These are phyloP conservation scores for Hericium rajendrae DNA, from an alignment of 768 basidiomycete genomes.

Conservation along the genomic window DNA sequence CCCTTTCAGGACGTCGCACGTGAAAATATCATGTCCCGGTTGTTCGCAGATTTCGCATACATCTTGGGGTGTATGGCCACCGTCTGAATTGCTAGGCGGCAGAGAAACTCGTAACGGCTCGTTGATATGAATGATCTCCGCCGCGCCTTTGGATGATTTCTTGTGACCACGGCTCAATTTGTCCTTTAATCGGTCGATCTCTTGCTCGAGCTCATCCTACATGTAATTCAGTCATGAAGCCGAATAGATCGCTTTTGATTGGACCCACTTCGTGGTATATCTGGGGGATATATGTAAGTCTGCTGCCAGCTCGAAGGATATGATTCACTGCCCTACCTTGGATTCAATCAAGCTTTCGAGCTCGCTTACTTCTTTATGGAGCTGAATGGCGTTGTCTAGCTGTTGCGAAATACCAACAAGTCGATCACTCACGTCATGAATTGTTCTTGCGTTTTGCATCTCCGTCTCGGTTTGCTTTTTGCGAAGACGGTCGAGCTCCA, in stretches of 20 bases:
- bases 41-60: constrained; percentile 84
- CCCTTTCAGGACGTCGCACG: constrained; percentile 64
- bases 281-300: constrained; percentile 25
- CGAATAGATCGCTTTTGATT: background rate
- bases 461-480: constrained; percentile 63
- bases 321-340: constrained; percentile 45
- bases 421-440: constrained; percentile 47
- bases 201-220: constrained; percentile 81
- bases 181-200: constrained; percentile 68
- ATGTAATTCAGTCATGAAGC: background rate
- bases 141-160: constrained; percentile 44
- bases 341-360: constrained; percentile 90
- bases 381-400: constrained; percentile 31
- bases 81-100: constrained; percentile 2
- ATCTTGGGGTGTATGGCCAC: constrained; percentile 21
- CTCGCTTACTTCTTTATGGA: constrained; percentile 88
- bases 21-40: constrained; percentile 80
- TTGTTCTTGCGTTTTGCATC: constrained; percentile 61
- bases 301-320: background rate
- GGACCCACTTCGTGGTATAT: constrained; percentile 70
- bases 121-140: background rate
- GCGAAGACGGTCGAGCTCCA: constrained; percentile 59
- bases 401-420: background rate
- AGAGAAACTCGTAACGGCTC: no score
- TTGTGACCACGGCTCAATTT: constrained; percentile 52